Conservation (phyloP, 192 early-diverging fungal genomes). For the Rhizophlyctis rosea region DNA sequence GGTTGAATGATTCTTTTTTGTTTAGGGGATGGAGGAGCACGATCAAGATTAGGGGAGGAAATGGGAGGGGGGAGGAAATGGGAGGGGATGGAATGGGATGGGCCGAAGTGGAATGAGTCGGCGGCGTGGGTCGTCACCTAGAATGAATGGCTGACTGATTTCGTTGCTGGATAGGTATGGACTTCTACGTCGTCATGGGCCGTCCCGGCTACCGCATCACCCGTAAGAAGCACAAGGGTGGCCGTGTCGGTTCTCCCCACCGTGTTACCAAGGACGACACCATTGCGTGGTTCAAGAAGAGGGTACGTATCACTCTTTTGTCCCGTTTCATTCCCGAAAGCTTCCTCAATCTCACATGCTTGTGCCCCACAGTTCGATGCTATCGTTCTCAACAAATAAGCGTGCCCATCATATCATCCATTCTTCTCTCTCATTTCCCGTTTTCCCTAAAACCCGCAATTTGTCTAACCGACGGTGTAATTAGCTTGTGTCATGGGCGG, state of each 20-base stretch:
- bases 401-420: too few relatives aligned
- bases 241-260: conserved; percentile 87
- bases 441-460: too few relatives aligned
- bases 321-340: background rate
- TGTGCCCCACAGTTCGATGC: conserved; percentile 72
- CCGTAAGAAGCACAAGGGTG: conserved; percentile 82
- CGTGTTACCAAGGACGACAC: conserved; percentile 94
- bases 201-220: conserved; percentile 95
- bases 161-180: conserved; percentile 64
- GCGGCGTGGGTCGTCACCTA: too few relatives aligned
- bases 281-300: conserved; percentile 97
- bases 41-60: background rate
- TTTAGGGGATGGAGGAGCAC: background rate
- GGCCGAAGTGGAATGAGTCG: too few relatives aligned
- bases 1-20: conserved; percentile 2
- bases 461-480: too few relatives aligned
- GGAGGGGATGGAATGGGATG: background rate
- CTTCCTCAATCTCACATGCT: conserved; percentile 4
- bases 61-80: background rate
- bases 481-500: too few relatives aligned
- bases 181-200: conserved; percentile 99
- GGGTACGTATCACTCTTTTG: conserved; percentile 35
- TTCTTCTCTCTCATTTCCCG: too few relatives aligned
- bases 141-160: conserved; percentile 1
- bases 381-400: conserved; percentile 83